Evolutionary conservation across 371 early-diverging fungal genomes (phyloP), one percentile per base, ranked within the genome.

Genomic region (Dinochytrium kinnereticum): DNA sequence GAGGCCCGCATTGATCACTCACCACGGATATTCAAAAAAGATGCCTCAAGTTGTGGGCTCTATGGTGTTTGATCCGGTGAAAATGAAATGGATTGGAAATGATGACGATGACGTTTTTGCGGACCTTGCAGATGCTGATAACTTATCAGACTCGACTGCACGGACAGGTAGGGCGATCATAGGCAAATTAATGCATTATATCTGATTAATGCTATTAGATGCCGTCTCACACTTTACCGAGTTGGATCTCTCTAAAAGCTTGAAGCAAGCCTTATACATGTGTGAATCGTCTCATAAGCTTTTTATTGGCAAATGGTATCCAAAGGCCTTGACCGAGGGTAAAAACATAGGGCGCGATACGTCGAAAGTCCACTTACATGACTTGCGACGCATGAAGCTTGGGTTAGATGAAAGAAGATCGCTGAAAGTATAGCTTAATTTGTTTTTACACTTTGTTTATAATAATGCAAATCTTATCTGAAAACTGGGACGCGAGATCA

Each of bases 21-120:
- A 80, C 72, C 59, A 66, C 44, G 80, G 76, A 19, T 19, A 51
- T n/a, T 70, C 70, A 15, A 57, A 71, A 33, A 76, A 76, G 30
- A 28, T 72, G 24, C 74, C 80, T 13, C 75, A 74, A 28, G 30
- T 57, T 0, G 80, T 82, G 24, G 82, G 81, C 24, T 65, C 57
- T 1, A 86, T 86, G 86, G 72, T 75, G n/a, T 86, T 81, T 76
- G 86, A 86, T 69, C 81, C 84, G 17, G 78, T 81, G 7, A 75
- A 74, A 33, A 82, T 82, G 84, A 70, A 77, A 26, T 86, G 86
- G 86, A 61, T 76, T 19, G 80, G 81, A 13, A 83, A 81, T 61
- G 85, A 85, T n/a, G 85, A 82, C 2, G 73, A 40, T n/a, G 76
- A 82, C 55, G 75, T 85, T 1, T 85, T 85, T 77, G 80, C 74